phyloP scores from a whole-genome alignment of 129 eudicot genomes.

The Helianthus tuberosus region DNA sequence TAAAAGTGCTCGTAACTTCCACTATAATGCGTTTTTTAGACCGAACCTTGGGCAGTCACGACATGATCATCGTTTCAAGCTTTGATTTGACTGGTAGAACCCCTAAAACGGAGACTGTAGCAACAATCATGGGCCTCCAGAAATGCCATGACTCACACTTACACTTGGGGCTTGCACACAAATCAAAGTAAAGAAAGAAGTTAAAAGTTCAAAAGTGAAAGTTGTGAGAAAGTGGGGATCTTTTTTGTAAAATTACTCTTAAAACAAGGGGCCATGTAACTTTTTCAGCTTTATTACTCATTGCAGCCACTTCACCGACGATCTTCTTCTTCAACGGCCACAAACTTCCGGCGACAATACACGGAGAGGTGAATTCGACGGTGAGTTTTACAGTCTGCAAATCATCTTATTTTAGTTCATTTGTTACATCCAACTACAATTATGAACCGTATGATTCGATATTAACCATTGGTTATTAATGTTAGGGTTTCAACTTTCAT shows the following conservation, averaged over 20 bases:
- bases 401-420: neutral
- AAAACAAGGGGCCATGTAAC: neutral
- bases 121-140: too few species aligned
- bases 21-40: too few species aligned
- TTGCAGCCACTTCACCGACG: slow-evolving; percentile 1
- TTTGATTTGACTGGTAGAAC: too few species aligned
- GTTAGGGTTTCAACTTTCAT: slow-evolving; percentile 13
- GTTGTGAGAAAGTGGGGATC: slow-evolving; percentile 1
- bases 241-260: neutral
- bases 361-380: neutral
- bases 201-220: neutral
- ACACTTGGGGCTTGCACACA: too few species aligned
- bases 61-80: too few species aligned
- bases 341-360: neutral
- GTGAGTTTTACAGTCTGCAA: neutral
- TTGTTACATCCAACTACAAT: neutral
- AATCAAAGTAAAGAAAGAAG: neutral
- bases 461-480: neutral
- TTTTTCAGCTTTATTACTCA: neutral
- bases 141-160: too few species aligned
- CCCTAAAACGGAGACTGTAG: too few species aligned
- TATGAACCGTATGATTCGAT: slow-evolving; percentile 6
- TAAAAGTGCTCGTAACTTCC: too few species aligned
- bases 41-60: too few species aligned
- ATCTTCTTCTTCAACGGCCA: slow-evolving; percentile 29